Evolutionary conservation across 306 rosid genomes (phyloP).

Genomic region (Dalbergia cochinchinensis): DNA sequence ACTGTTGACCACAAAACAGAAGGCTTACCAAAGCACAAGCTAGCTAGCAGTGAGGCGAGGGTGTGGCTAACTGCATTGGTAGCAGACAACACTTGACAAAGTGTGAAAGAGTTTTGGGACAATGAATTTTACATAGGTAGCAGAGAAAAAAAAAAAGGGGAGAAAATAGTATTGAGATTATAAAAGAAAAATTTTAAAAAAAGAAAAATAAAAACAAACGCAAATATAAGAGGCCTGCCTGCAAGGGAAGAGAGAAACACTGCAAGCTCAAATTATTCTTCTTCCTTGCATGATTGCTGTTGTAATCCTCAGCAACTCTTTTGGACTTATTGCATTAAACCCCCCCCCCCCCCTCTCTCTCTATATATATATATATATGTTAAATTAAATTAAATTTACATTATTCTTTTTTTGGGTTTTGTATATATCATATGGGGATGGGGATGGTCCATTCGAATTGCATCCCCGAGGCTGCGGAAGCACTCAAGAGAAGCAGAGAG

Average conservation of each 20-base stretch:
- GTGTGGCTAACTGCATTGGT: neutral
- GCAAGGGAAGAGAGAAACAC: conserved; percentile 66
- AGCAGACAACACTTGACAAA: neutral
- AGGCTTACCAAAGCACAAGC: too few species aligned
- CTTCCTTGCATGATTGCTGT: conserved; percentile 85
- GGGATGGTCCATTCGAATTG: conserved; percentile 5
- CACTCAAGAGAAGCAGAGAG: conserved; percentile 22
- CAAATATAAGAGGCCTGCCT: conserved; percentile 57
- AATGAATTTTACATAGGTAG: conserved; percentile 43
- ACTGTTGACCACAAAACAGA: neutral
- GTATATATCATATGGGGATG: conserved; percentile 18
- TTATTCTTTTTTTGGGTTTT: conserved; percentile 9
- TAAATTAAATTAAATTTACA: neutral
- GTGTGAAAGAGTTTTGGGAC: conserved; percentile 21
- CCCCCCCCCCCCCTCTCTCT: conserved; percentile 30
- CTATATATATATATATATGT: conserved; percentile 36
- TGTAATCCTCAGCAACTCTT: conserved; percentile 63
- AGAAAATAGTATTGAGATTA: neutral
- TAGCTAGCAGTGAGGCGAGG: too few species aligned
- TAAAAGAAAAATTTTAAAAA: too few species aligned
- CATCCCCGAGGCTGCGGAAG: conserved; percentile 77
- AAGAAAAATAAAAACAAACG: conserved; percentile 17
- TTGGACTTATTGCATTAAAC: conserved; percentile 59
- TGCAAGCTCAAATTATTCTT: conserved; percentile 94
- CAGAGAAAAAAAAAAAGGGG: neutral